A percentile compares a stretch with the other conserved stretches of the same genome.
Evolutionary conservation across 768 basidiomycete species (phyloP).

Genomic region (Lactifluus volemus): DNA sequence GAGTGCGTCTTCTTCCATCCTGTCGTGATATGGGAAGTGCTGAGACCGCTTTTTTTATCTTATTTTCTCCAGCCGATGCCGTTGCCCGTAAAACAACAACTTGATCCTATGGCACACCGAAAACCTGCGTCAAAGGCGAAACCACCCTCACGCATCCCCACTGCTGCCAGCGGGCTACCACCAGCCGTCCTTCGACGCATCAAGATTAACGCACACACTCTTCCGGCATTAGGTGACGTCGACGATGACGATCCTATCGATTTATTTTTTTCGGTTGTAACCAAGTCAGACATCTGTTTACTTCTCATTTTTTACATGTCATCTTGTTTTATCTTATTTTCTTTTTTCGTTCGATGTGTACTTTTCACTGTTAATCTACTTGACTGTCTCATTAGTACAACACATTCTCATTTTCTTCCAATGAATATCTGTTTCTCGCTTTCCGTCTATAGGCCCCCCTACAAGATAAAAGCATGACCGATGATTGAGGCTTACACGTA

Average conservation of each 20-base stretch:
- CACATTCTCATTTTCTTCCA: neutral
- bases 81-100: neutral
- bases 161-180: neutral
- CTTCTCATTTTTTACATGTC: neutral
- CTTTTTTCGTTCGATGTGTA: neutral
- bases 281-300: too few relatives aligned
- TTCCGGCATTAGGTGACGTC: neutral
- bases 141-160: neutral
- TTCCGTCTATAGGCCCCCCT: neutral
- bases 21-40: too few relatives aligned
- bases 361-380: neutral
- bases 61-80: neutral
- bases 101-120: neutral
- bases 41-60: neutral
- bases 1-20: neutral
- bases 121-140: neutral
- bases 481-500: neutral
- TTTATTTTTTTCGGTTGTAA: conserved; percentile 8
- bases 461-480: neutral
- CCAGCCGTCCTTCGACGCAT: conserved; percentile 5
- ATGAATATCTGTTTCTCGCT: neutral
- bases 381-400: neutral
- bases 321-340: neutral
- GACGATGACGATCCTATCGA: conserved; percentile 14
- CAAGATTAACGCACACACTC: neutral